Conservation (phyloP, 2,329 filamentous ascomycete species). For the Geoglossum cookeanum region DNA sequence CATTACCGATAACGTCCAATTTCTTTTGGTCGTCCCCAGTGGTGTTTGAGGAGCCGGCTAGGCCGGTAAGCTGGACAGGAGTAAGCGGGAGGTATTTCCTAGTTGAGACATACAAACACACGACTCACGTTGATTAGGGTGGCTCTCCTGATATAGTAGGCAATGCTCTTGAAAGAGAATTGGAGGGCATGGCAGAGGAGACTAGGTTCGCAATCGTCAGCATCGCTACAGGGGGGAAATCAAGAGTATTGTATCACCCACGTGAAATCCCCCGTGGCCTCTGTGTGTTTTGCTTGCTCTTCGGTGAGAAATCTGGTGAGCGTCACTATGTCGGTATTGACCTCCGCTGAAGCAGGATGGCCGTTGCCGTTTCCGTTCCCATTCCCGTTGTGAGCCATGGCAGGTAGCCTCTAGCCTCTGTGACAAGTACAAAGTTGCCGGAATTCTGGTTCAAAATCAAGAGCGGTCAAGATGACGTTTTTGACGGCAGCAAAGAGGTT, state of each 20-base stretch:
- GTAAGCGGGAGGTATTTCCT: background rate
- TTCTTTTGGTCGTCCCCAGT: conserved; percentile 99
- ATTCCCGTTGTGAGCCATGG: conserved; percentile 21
- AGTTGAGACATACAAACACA: background rate
- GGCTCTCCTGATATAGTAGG: conserved; percentile 95
- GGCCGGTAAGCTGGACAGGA: conserved; percentile 48
- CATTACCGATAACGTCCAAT: conserved; percentile 96
- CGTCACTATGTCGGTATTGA: conserved; percentile 93
- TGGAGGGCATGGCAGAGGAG: conserved; percentile 93
- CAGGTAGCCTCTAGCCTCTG: background rate
- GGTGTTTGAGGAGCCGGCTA: conserved; percentile 84
- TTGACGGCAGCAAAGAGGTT: background rate
- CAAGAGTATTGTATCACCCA: conserved; percentile 26
- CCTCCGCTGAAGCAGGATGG: conserved; percentile 39
- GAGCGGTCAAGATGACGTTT: background rate
- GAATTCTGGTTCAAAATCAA: background rate
- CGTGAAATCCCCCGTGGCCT: conserved; percentile 98
- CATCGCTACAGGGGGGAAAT: background rate
- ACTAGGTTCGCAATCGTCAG: conserved; percentile 27
- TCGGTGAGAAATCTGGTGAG: conserved; percentile 91
- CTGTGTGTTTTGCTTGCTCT: conserved; percentile 80
- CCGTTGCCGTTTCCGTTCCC: conserved; percentile 24
- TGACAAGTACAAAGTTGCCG: background rate
- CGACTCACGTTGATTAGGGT: conserved; percentile 61
- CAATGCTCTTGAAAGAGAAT: conserved; percentile 99